These are phyloP conservation scores for Crepidotus variabilis DNA, from an alignment of 768 basidiomycete species.

Conservation along the genomic window DNA sequence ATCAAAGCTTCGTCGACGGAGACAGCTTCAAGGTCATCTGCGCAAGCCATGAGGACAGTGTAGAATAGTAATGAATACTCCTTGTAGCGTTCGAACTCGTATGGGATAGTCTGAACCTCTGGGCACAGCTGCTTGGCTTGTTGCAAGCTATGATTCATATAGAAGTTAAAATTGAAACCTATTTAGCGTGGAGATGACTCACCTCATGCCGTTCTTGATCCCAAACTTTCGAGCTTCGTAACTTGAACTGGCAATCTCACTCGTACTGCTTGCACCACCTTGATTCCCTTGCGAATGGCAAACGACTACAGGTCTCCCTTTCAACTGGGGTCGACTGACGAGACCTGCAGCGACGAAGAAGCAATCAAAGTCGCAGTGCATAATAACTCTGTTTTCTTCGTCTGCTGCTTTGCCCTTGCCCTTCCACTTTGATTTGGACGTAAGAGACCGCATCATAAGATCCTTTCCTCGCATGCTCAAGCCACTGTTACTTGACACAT, in stretches of 20 bases:
- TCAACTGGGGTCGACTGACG: conserved; percentile 72
- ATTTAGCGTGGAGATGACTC: conserved; percentile 11
- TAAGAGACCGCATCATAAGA: conserved; percentile 44
- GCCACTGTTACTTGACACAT: conserved; percentile 7
- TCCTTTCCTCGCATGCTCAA: conserved; percentile 54
- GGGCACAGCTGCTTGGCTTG: conserved; percentile 80
- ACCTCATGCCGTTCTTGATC: conserved; percentile 95
- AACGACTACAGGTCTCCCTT: conserved; percentile 88
- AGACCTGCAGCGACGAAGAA: conserved; percentile 96
- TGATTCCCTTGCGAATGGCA: conserved; percentile 87
- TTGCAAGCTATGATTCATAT: conserved; percentile 51
- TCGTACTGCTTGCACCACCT: conserved; percentile 76
- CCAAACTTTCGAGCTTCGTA: conserved; percentile 91
- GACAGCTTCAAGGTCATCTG: conserved; percentile 91
- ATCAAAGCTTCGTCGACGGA: conserved; percentile 96
- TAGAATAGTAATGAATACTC: conserved; percentile 85
- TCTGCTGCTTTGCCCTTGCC: conserved; percentile 52
- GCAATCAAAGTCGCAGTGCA: conserved; percentile 95
- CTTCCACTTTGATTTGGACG: conserved; percentile 44
- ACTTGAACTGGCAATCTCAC: conserved; percentile 91
- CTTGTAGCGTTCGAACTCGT: conserved; percentile 92
- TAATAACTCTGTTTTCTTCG: conserved; percentile 62
- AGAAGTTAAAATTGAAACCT: conserved; percentile 1
- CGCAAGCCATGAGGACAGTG: conserved; percentile 84
- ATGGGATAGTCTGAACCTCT: conserved; percentile 72